phyloP scores from a whole-genome alignment of 83 land plant species.

The Thuja plicata region DNA sequence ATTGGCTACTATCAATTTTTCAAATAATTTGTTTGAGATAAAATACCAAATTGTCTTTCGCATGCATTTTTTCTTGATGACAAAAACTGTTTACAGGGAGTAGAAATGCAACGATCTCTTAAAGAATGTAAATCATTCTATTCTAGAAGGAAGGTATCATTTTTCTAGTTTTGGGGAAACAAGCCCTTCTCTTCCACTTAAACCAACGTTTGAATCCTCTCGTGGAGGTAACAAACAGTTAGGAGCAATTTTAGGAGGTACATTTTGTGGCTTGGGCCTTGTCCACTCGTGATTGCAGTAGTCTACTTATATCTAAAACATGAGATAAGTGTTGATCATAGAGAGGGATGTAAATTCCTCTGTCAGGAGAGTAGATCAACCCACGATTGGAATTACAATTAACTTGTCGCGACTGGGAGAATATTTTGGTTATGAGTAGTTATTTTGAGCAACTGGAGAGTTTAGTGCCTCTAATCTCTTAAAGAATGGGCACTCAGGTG shows the following conservation, averaged over 20 bases:
- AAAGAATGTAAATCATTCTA: conserved; percentile 67
- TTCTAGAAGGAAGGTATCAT: conserved; percentile 31
- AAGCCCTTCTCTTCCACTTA: conserved; percentile 11
- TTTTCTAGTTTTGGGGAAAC: conserved; percentile 44
- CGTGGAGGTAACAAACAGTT: conserved; percentile 24
- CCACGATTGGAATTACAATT: conserved; percentile 33
- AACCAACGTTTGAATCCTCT: conserved; percentile 12
- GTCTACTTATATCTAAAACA: conserved; percentile 25
- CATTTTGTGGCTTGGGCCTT: conserved; percentile 64
- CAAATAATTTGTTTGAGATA: conserved; percentile 74
- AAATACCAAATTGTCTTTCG: conserved; percentile 25
- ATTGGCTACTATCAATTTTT: conserved; percentile 46
- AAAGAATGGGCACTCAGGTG: conserved; percentile 93
- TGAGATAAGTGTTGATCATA: conserved; percentile 20
- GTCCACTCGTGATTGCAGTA: conserved; percentile 30
- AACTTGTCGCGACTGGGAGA: conserved; percentile 74
- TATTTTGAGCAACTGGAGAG: conserved; percentile 66
- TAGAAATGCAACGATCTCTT: conserved; percentile 48
- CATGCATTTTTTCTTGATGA: conserved; percentile 20
- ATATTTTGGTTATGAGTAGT: conserved; percentile 65
- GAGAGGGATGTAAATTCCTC: conserved; percentile 15
- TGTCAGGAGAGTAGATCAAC: conserved; percentile 13
- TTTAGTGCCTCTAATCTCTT: conserved; percentile 70
- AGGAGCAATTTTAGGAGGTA: conserved; percentile 59
- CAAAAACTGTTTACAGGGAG: conserved; percentile 65